A percentile compares a stretch with the other conserved stretches of the same genome.
These are phyloP conservation scores for Lentinula guzmanii DNA, from an alignment of 768 basidiomycete species.

Conservation along the genomic window DNA sequence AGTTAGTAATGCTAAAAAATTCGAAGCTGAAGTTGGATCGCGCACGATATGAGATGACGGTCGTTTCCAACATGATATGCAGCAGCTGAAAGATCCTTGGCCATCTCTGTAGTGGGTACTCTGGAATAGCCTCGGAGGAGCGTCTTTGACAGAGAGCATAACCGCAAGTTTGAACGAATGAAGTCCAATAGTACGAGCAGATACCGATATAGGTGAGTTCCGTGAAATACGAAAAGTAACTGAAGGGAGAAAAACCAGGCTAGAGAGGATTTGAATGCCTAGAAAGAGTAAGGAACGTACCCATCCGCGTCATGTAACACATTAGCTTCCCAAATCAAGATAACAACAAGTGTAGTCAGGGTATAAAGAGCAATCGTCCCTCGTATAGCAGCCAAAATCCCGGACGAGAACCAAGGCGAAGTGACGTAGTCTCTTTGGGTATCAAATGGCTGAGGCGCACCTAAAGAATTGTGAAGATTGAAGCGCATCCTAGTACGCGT, in stretches of 20 bases:
- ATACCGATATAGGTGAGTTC: slow-evolving; percentile 56
- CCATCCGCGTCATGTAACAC: slow-evolving; percentile 21
- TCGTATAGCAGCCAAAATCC: slow-evolving; percentile 37
- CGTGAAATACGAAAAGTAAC: slow-evolving; percentile 64
- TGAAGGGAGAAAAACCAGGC: slow-evolving; percentile 15
- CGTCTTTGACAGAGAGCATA: slow-evolving; percentile 24
- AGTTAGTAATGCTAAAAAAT: background rate
- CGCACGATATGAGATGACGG: slow-evolving; percentile 54
- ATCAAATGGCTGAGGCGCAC: slow-evolving; percentile 23
- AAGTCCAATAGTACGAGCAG: slow-evolving; percentile 55
- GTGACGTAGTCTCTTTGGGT: slow-evolving; percentile 35
- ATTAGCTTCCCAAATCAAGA: slow-evolving; percentile 28
- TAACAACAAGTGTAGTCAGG: slow-evolving; percentile 32
- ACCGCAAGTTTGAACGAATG: slow-evolving; percentile 44
- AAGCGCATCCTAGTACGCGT: background rate
- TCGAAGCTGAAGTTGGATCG: slow-evolving; percentile 8
- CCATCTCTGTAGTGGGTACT: slow-evolving; percentile 58
- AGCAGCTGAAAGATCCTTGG: slow-evolving; percentile 45
- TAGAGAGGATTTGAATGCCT: background rate
- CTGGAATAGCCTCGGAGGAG: slow-evolving; percentile 12
- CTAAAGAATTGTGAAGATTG: background rate
- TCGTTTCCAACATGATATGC: slow-evolving; percentile 48
- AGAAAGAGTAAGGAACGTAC: slow-evolving; percentile 17
- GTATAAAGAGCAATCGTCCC: slow-evolving; percentile 46
- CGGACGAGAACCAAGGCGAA: slow-evolving; percentile 39